Evolutionary conservation across 2,329 filamentous ascomycete species (phyloP).

Genomic region (Microcera coccophila): DNA sequence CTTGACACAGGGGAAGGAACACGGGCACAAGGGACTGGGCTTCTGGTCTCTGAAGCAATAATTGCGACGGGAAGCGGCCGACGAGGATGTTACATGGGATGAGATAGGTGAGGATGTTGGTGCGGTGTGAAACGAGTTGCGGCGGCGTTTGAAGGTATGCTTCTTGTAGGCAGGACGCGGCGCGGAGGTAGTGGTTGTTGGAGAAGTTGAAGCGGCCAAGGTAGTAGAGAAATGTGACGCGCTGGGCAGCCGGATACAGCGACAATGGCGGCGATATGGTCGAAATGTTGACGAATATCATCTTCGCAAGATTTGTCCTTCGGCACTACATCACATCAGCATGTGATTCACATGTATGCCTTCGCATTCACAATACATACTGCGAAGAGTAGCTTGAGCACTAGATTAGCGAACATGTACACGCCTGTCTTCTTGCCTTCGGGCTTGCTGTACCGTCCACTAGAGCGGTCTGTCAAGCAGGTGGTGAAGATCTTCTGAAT

Average conservation of each 20-base stretch:
- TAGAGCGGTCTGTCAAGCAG: slow-evolving; percentile 76
- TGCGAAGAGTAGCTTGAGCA: slow-evolving; percentile 81
- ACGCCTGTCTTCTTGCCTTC: slow-evolving; percentile 85
- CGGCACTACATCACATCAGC: slow-evolving; percentile 52
- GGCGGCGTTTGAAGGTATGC: slow-evolving; percentile 69
- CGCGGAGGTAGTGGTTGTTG: slow-evolving; percentile 76
- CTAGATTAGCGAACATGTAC: slow-evolving; percentile 88
- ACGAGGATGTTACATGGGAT: slow-evolving; percentile 79
- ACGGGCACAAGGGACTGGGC: slow-evolving; percentile 55
- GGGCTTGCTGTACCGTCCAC: slow-evolving; percentile 61
- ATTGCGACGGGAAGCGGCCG: slow-evolving; percentile 71
- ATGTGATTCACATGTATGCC: no score
- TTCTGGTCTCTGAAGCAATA: slow-evolving; percentile 65
- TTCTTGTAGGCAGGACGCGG: slow-evolving; percentile 68
- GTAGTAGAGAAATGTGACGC: slow-evolving; percentile 92
- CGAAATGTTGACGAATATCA: slow-evolving; percentile 85
- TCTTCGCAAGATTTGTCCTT: slow-evolving; percentile 77
- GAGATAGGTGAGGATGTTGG: slow-evolving; percentile 77
- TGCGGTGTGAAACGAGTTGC: slow-evolving; percentile 66
- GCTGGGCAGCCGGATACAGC: slow-evolving; percentile 78
- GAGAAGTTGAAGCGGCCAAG: slow-evolving; percentile 86
- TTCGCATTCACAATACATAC: slow-evolving; percentile 41
- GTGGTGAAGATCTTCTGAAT: slow-evolving; percentile 89
- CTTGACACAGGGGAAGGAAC: slow-evolving; percentile 69
- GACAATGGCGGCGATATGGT: slow-evolving; percentile 76